These are phyloP conservation scores for Zalaria obscura DNA, from an alignment of 2,329 filamentous ascomycete genomes.

Conservation along the genomic window DNA sequence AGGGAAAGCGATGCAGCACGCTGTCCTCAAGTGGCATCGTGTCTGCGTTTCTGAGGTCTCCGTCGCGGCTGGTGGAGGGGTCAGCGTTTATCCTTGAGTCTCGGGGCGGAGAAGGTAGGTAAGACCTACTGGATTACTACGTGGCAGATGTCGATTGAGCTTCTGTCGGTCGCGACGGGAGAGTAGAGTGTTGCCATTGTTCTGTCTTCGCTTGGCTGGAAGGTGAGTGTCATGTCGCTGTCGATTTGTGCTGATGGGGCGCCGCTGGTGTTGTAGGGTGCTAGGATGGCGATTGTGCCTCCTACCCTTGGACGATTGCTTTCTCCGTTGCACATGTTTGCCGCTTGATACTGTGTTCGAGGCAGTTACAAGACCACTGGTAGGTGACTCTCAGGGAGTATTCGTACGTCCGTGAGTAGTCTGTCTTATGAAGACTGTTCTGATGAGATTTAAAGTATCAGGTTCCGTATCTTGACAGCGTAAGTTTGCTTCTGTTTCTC, in stretches of 20 bases:
- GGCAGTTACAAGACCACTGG: no score
- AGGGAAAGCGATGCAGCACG: conserved; percentile 8
- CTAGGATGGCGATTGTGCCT: conserved; percentile 13
- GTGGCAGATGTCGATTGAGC: conserved; percentile 1
- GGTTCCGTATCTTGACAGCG: no score
- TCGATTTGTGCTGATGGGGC: conserved; percentile 1
- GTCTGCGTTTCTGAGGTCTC: conserved; percentile 8
- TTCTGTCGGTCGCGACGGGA: conserved; percentile 1
- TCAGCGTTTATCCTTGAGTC: not conserved
- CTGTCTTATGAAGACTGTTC: no score
- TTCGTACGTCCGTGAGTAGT: no score
- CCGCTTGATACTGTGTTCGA: not conserved
- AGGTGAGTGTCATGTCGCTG: conserved; percentile 9
- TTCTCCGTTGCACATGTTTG: conserved; percentile 13
- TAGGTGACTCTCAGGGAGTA: no score
- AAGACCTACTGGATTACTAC: conserved; percentile 11
- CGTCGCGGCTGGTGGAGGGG: conserved; percentile 9
- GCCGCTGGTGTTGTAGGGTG: conserved; percentile 5
- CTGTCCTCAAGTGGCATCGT: conserved; percentile 1
- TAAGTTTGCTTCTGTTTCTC: no score
- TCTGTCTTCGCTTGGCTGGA: conserved; percentile 4
- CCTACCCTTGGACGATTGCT: conserved; percentile 9
- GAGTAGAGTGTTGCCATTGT: conserved; percentile 12
- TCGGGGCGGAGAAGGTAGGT: not conserved
- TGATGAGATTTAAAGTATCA: no score